Evolutionary conservation across 495 filamentous ascomycete genomes (phyloP).

Genomic region (Penicillium simplicissimum): DNA sequence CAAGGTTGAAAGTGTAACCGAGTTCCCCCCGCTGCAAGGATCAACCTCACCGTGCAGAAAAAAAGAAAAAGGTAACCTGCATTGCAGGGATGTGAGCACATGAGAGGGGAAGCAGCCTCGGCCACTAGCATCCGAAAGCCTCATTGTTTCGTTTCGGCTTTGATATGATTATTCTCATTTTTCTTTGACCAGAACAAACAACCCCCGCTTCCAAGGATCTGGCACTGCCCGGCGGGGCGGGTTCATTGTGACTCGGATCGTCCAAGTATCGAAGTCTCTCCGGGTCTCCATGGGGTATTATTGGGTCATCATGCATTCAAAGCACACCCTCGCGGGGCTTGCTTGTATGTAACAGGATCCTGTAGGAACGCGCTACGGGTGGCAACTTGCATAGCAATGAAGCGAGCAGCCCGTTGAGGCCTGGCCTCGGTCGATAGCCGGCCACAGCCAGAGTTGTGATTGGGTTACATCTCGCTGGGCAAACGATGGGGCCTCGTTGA

Average conservation of each 20-base stretch:
- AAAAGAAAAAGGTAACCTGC: not conserved
- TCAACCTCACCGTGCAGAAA: slow-evolving; percentile 12
- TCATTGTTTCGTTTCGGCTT: not conserved
- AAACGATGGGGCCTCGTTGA: slow-evolving; percentile 6
- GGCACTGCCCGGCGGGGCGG: not conserved
- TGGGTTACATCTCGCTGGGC: slow-evolving; percentile 19
- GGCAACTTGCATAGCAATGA: slow-evolving; percentile 11
- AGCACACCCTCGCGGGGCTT: slow-evolving; percentile 3
- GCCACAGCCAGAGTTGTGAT: slow-evolving; percentile 10
- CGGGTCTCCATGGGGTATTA: not conserved
- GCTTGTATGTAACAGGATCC: slow-evolving; percentile 8
- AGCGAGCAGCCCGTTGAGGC: not conserved
- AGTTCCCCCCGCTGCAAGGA: slow-evolving; percentile 21
- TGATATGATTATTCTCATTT: not conserved
- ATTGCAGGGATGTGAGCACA: slow-evolving; percentile 1
- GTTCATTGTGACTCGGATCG: slow-evolving; percentile 4
- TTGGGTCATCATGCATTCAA: slow-evolving; percentile 10
- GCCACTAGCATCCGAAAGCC: not conserved
- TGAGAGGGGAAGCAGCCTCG: not conserved
- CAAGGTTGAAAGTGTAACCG: not conserved
- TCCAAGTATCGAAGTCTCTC: slow-evolving; percentile 2
- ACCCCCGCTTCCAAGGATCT: slow-evolving; percentile 1
- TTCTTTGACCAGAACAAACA: not conserved
- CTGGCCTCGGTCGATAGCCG: slow-evolving; percentile 7
- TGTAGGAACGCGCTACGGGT: slow-evolving; percentile 5